Evolutionary conservation across 306 rosid species (phyloP).

Genomic region (Trifolium subterraneum): DNA sequence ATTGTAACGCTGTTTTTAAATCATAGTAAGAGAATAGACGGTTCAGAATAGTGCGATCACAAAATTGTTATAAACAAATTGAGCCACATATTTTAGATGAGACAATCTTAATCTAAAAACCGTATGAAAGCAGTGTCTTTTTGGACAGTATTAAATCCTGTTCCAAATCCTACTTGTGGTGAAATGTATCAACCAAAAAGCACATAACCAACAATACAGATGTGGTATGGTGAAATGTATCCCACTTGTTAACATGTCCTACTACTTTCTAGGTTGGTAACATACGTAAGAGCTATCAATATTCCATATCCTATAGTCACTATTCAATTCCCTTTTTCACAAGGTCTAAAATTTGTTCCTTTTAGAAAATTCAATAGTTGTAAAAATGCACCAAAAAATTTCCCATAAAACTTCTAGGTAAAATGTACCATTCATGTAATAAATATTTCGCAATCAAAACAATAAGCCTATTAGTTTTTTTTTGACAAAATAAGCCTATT

Average conservation of each 20-base stretch:
- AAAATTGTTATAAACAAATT: no score
- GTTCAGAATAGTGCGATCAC: no score
- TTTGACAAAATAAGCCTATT: background rate
- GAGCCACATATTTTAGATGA: no score
- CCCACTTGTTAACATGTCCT: no score
- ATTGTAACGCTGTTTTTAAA: no score
- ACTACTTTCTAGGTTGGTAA: conserved; percentile 27
- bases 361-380: conserved; percentile 13
- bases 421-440: conserved; percentile 32
- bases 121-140: no score
- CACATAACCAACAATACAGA: conserved; percentile 31
- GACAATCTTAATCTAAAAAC: no score
- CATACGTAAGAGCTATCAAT: background rate
- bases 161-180: background rate
- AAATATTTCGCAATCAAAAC: conserved; percentile 11
- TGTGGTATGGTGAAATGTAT: background rate
- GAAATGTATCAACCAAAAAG: conserved; percentile 37
- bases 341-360: conserved; percentile 23
- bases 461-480: conserved; percentile 1
- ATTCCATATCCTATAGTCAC: background rate
- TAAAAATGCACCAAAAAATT: no score
- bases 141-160: no score
- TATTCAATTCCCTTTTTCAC: conserved; percentile 33
- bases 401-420: conserved; percentile 1
- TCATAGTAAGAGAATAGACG: no score